A percentile compares a stretch with the other conserved stretches of the same genome.
Conservation (phyloP, 2,329 filamentous ascomycete genomes). For the Didymella pomorum region DNA sequence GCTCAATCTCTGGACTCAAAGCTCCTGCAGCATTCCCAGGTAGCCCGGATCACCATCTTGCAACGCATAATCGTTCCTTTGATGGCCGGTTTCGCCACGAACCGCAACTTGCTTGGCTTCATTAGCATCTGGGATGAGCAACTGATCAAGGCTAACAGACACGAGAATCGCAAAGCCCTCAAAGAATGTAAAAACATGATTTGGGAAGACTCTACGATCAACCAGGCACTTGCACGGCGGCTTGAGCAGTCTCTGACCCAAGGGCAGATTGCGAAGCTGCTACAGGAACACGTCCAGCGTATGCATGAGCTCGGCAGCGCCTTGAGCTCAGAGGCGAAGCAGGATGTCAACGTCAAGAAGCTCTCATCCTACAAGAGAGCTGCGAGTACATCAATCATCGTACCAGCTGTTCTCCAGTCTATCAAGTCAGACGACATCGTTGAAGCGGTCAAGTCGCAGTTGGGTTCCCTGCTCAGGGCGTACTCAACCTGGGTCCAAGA, state of each 20-base stretch:
- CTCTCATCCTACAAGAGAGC: slow-evolving; percentile 33
- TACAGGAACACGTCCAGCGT: slow-evolving; percentile 40
- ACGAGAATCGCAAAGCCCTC: slow-evolving; percentile 29
- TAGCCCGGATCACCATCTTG: slow-evolving; percentile 14
- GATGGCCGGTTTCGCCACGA: slow-evolving; percentile 46
- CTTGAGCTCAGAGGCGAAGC: slow-evolving; percentile 20
- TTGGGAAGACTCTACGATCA: slow-evolving; percentile 43
- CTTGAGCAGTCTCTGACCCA: slow-evolving; percentile 47
- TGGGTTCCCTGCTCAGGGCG: slow-evolving; percentile 34
- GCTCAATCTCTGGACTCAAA: too few relatives aligned
- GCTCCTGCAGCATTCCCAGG: background rate
- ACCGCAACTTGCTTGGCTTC: slow-evolving; percentile 47
- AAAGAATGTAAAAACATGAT: slow-evolving; percentile 30
- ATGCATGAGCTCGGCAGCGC: slow-evolving; percentile 28
- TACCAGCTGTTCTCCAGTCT: slow-evolving; percentile 40
- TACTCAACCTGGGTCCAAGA: slow-evolving; percentile 35
- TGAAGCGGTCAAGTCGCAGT: slow-evolving; percentile 29
- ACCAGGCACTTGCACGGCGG: slow-evolving; percentile 30
- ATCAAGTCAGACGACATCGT: slow-evolving; percentile 37
- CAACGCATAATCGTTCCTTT: slow-evolving; percentile 41
- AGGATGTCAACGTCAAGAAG: slow-evolving; percentile 31
- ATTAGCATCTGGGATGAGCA: slow-evolving; percentile 47
- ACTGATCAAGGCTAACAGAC: slow-evolving; percentile 31
- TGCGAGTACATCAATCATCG: slow-evolving; percentile 39
- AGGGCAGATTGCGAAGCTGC: slow-evolving; percentile 41